Conservation (phyloP, 73 alveolate genomes). For the Tetrahymena elliotti region DNA sequence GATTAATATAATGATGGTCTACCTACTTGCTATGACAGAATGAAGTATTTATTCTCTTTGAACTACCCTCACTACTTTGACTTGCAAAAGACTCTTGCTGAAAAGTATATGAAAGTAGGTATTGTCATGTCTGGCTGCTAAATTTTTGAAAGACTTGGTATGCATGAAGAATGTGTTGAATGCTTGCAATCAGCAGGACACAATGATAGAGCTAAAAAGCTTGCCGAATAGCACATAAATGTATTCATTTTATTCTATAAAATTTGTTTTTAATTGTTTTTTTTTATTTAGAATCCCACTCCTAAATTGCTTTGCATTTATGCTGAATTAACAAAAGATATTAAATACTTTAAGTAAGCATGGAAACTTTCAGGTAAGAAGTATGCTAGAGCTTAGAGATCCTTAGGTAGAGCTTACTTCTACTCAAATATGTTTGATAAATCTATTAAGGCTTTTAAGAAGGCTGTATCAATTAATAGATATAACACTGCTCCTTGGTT, state of each 20-base stretch:
- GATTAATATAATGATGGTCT: conserved; percentile 82
- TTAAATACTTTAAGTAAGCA: conserved; percentile 73
- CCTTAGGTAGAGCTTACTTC: conserved; percentile 68
- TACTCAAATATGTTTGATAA: conserved; percentile 52
- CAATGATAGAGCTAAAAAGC: conserved; percentile 47
- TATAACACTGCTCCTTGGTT: conserved; percentile 92
- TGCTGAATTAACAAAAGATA: conserved; percentile 86
- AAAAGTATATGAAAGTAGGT: conserved; percentile 80
- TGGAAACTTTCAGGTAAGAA: conserved; percentile 85
- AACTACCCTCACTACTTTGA: conserved; percentile 78
- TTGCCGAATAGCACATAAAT: conserved; percentile 61
- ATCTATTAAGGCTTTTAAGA: conserved; percentile 79
- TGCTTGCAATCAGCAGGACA: conserved; percentile 77
- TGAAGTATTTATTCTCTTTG: conserved; percentile 52
- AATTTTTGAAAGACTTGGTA: conserved; percentile 69
- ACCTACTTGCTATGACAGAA: conserved; percentile 67
- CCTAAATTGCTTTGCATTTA: conserved; percentile 85
- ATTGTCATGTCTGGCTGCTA: conserved; percentile 86
- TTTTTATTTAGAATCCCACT: background rate
- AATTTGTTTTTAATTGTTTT: background rate
- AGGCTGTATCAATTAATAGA: conserved; percentile 87
- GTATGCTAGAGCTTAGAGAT: conserved; percentile 89
- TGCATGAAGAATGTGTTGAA: conserved; percentile 90
- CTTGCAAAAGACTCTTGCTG: conserved; percentile 77
- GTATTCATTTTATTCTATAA: conserved; percentile 34